Base-by-base conservation (phyloP, 192 early-diverging fungal genomes). In the Gonapodya prolifera region DNA sequence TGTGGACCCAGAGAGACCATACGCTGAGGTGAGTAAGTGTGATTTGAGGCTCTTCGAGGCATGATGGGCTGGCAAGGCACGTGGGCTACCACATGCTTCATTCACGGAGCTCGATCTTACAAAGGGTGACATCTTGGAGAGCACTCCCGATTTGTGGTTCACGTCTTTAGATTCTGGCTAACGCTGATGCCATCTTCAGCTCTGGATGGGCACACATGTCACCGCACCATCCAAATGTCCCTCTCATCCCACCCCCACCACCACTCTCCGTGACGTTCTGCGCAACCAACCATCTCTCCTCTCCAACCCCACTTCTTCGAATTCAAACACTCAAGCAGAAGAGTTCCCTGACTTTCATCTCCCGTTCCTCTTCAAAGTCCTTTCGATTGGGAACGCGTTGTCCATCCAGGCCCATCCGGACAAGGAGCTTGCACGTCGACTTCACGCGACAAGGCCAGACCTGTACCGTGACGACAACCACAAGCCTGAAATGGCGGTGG, bases 141-240 rank as follows among this genome's bases (percentile, higher is more conserved):
- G n/a, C n/a, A n/a, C n/a, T n/a, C n/a, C n/a, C n/a, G n/a, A n/a
- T n/a, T n/a, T n/a, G n/a, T n/a, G n/a, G n/a, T n/a, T n/a, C n/a
- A n/a, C n/a, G n/a, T n/a, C n/a, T n/a, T n/a, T n/a, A n/a, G n/a
- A n/a, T n/a, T n/a, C n/a, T n/a, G n/a, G n/a, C n/a, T n/a, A n/a
- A n/a, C n/a, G n/a, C n/a, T n/a, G n/a, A n/a, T n/a, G n/a, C n/a
- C n/a, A n/a, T n/a, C n/a, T n/a, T n/a, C 80, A 90, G 93, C 89
- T 99, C 28, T 97, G 95, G 95, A 97, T 98, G 97, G 96, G 96
- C 30, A 99, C 97, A 2, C 97, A 99, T 80, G 92, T 95, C 1
- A 97, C 91, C 82, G 96, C 88, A 0, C 95, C 96, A 0, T 94
- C 93, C 1, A 77, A 75, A 31, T 73, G 90, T 30, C 79, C 81